Evolutionary conservation across 345 rosid species (phyloP), one percentile per base, ranked within the genome.

Genomic region (Salix suchowensis): DNA sequence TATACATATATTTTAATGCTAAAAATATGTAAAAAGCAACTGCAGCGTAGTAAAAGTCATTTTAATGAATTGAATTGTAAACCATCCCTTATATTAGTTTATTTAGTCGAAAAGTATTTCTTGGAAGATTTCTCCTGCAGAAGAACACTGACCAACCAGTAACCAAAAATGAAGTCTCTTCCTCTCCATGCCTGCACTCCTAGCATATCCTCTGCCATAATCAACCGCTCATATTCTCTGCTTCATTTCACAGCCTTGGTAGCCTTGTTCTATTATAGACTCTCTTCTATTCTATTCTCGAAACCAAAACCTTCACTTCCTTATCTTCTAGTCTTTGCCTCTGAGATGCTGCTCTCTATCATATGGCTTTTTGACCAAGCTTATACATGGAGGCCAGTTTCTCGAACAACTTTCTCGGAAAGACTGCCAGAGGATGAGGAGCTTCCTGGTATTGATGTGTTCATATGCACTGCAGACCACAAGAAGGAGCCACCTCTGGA

Each of bases 391-490:
- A 65, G 80, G 32, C 86, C 85, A 12, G 77, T 86, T 24, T 71
- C 71, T 32, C 76, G 88, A 23, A 78, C 81, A 0, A 77, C 54
- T 46, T 84, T 80, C 76, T 89, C 89, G 0, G 87, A 83, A 65
- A 85, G 84, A 24, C 67, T 87, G 65, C 80, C 82, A 0, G 77
- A 67, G 18, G 81, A 77, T 14, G 26, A 71, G 2, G 42, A 84
- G 8, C 80, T 87, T 9, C 92, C 90, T 2, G 81, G 78, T 0
- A 71, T 87, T 26, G 92, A 87, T 28, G 88, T 89, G 76, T 82
- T 87, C 67, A 75, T 89, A 30, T 87, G 88, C 87, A 84, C 90
- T 1, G 84, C 89, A 14, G 87, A 86, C 48, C 87, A 89, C 14
- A 52, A 69, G 50, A 89, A 80, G 80, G 89, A 89, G 79, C 92